Base-by-base conservation (phyloP, 2,329 filamentous ascomycete species). In the Neonectria coccinea region DNA sequence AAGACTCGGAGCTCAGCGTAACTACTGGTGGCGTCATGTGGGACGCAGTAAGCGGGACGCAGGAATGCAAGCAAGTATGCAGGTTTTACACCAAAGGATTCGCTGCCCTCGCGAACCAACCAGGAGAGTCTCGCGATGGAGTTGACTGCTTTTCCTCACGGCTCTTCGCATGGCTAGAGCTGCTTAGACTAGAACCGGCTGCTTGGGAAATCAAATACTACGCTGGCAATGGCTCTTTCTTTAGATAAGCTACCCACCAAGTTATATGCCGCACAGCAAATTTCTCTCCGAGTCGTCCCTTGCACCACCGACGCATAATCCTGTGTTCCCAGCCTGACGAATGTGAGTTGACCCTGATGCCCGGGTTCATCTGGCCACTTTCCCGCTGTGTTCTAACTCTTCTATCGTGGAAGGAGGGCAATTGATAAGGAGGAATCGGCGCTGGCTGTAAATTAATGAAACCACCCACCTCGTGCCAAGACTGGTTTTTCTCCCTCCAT, bases 401-500 rank as follows among this genome's bases (percentile, higher is more conserved):
- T 51, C n/a, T 20, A 29, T 12, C 20, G 48, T 11, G 48, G 29
- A 11, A 12, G 10, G n/a, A 31, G 48, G 22, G 27, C 48, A 51
- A 51, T 51, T 51, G 36, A 29, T 51, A 51, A 51, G 22, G 22
- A 48, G 25, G 48, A 51, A 18, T n/a, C 39, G 16, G 29, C 3
- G 10, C 48, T 51, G 48, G 29, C 22, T 51, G 48, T 36, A 20
- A 18, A 20, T 53, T 36, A 33, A 31, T 51, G 48, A 51, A 51
- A 36, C 48, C 29, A 51, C 48, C 48, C 48, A 33, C 48, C 27
- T 33, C 29, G 48, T 33, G 48, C 48, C 48, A 25, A 22, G 22
- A 57, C 18, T 54, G 41, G 58, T 60, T 62, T 51, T 27, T 44
- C 16, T 27, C 56, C 44, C 22, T 22, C 39, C 36, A 6, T 45